Percentiles rank a stretch among this genome's conserved stretches.
Evolutionary conservation across 768 basidiomycete genomes (phyloP).

Genomic region (Boletus huronensis): DNA sequence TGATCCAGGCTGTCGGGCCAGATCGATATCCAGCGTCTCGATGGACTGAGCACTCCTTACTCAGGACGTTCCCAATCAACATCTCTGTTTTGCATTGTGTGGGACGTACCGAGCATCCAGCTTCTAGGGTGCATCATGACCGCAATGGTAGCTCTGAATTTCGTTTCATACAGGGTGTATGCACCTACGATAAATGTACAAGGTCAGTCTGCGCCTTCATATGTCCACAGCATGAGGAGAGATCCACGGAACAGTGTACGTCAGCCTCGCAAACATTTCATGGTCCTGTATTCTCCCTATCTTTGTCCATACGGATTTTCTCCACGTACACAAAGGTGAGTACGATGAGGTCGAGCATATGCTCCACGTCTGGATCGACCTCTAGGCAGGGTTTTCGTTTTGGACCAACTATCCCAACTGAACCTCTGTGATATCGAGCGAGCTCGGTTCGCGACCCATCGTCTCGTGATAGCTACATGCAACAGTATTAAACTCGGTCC

Average conservation of each 20-base stretch:
- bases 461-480: conserved; percentile 19
- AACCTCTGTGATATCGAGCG: conserved; percentile 19
- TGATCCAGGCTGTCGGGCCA: conserved; percentile 11
- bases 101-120: not conserved
- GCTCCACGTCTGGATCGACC: conserved; percentile 16
- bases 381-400: conserved; percentile 19
- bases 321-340: conserved; percentile 34
- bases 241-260: not conserved
- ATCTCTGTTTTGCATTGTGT: not conserved
- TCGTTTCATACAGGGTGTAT: conserved; percentile 4
- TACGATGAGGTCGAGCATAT: conserved; percentile 27
- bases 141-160: not conserved
- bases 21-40: conserved; percentile 7
- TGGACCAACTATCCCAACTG: conserved; percentile 19
- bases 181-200: conserved; percentile 9
- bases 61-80: not conserved
- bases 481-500: not conserved
- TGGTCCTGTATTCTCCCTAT: not conserved
- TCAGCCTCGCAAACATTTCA: not conserved
- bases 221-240: not conserved
- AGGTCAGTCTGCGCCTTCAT: not conserved
- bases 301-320: conserved; percentile 28
- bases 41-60: not conserved
- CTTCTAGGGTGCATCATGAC: not conserved
- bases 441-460: conserved; percentile 14